These are phyloP conservation scores for Beta corolliflora DNA, from an alignment of 179 eudicot species.

Conservation along the genomic window DNA sequence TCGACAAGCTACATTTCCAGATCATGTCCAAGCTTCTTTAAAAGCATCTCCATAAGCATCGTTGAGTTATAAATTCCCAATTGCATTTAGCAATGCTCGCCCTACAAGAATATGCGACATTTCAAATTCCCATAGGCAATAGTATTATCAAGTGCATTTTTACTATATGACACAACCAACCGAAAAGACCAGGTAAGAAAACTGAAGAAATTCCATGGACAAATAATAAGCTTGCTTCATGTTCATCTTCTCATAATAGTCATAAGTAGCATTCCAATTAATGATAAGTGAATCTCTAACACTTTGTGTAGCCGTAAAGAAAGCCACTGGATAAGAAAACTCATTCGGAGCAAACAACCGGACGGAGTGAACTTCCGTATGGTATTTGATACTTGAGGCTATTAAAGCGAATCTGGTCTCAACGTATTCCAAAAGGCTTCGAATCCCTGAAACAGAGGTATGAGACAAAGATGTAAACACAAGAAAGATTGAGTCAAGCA, in stretches of 20 bases:
- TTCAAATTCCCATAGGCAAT: neutral
- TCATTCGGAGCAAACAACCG: constrained; percentile 70
- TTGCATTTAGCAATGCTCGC: constrained; percentile 89
- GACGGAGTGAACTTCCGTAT: constrained; percentile 80
- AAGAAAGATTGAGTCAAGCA: neutral
- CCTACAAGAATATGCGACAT: constrained; percentile 36
- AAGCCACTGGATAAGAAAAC: constrained; percentile 77
- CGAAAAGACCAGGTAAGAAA: neutral
- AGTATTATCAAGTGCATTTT: too few relatives aligned
- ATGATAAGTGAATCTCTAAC: constrained; percentile 72
- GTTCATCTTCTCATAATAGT: constrained; percentile 67
- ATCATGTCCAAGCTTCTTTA: constrained; percentile 65
- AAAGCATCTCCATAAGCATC: constrained; percentile 85
- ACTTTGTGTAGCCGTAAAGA: constrained; percentile 80
- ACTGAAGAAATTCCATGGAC: constrained; percentile 96
- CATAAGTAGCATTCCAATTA: constrained; percentile 89
- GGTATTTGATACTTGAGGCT: constrained; percentile 74
- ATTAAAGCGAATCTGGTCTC: constrained; percentile 55
- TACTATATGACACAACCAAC: neutral
- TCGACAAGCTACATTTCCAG: constrained; percentile 82
- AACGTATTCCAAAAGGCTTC: neutral
- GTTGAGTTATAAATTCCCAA: constrained; percentile 77
- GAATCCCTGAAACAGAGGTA: neutral
- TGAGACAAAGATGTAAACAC: neutral
- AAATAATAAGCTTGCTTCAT: constrained; percentile 90